phyloP scores from a whole-genome alignment of 2,329 filamentous ascomycete species.

The Sporothrix pallida region DNA sequence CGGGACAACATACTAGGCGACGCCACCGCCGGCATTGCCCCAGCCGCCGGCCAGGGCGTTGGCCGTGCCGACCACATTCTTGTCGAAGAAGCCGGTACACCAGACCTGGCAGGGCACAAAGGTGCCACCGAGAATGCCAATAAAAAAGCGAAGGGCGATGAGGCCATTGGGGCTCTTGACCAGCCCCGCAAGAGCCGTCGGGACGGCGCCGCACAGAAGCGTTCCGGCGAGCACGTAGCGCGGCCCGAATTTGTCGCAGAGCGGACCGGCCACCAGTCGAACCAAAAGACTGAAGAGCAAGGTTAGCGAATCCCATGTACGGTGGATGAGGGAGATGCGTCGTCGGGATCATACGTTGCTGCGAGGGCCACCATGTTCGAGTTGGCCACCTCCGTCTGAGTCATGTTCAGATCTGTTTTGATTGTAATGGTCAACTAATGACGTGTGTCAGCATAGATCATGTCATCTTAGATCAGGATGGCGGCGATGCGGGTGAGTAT shows the following conservation, averaged over 20 bases:
- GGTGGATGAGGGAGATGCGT: too few species aligned
- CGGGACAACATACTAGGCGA: conserved; percentile 74
- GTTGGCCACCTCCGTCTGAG: conserved; percentile 74
- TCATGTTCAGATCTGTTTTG: conserved; percentile 76
- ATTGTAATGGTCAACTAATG: conserved; percentile 71
- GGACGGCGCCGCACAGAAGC: conserved; percentile 78
- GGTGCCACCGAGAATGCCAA: conserved; percentile 76
- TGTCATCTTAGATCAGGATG: not conserved
- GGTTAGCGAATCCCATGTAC: not conserved
- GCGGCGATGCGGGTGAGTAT: not conserved
- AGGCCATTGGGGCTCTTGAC: conserved; percentile 71
- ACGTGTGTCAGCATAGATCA: not conserved
- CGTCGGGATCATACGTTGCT: conserved; percentile 61
- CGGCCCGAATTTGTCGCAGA: conserved; percentile 85
- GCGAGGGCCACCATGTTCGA: conserved; percentile 86
- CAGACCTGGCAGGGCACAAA: conserved; percentile 91
- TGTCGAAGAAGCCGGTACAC: conserved; percentile 92
- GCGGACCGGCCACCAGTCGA: conserved; percentile 76
- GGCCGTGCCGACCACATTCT: conserved; percentile 86
- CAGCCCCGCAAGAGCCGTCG: conserved; percentile 80
- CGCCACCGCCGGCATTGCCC: conserved; percentile 86
- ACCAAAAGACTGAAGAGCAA: conserved; percentile 65
- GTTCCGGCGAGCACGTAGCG: conserved; percentile 78
- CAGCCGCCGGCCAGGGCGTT: conserved; percentile 89
- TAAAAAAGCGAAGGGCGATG: conserved; percentile 76